A percentile compares a stretch with the other conserved stretches of the same genome.
These are phyloP conservation scores for Alternaria sp. DNA, from an alignment of 2,329 filamentous ascomycete genomes.

Conservation along the genomic window DNA sequence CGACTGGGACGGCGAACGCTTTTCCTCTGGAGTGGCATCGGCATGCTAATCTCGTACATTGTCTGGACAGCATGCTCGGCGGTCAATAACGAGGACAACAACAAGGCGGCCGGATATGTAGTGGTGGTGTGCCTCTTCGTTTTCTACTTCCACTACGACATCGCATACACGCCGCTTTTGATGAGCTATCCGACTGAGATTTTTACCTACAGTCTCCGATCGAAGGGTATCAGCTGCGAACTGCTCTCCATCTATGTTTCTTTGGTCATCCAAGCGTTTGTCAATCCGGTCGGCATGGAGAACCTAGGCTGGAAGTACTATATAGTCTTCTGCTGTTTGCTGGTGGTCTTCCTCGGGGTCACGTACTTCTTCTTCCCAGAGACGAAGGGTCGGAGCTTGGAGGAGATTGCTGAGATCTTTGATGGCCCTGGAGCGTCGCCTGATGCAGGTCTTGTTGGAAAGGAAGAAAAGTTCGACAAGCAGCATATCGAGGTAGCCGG, in stretches of 20 bases:
- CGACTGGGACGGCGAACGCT: constrained; percentile 16
- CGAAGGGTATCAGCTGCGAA: constrained; percentile 53
- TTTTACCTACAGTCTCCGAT: constrained; percentile 54
- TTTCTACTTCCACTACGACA: constrained; percentile 32
- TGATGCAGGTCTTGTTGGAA: background rate
- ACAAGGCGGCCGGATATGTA: constrained; percentile 44
- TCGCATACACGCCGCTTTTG: constrained; percentile 2
- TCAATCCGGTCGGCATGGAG: constrained; percentile 55
- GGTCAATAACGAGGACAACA: background rate
- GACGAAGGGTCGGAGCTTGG: constrained; percentile 28
- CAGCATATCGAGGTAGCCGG: background rate
- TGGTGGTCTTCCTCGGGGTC: constrained; percentile 27
- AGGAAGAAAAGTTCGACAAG: background rate
- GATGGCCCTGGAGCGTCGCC: constrained; percentile 11
- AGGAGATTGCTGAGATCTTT: constrained; percentile 29
- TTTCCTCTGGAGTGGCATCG: constrained; percentile 40
- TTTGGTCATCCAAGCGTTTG: constrained; percentile 62
- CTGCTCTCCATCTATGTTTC: constrained; percentile 64
- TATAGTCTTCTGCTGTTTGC: constrained; percentile 38
- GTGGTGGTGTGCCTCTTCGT: constrained; percentile 60
- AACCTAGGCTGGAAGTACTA: constrained; percentile 43
- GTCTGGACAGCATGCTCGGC: constrained; percentile 38
- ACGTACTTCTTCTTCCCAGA: constrained; percentile 36
- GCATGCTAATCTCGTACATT: constrained; percentile 42
- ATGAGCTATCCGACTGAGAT: constrained; percentile 58